These are phyloP conservation scores for Phytopythium kandeliae DNA, from an alignment of 352 stramenopile species.

Conservation along the genomic window DNA sequence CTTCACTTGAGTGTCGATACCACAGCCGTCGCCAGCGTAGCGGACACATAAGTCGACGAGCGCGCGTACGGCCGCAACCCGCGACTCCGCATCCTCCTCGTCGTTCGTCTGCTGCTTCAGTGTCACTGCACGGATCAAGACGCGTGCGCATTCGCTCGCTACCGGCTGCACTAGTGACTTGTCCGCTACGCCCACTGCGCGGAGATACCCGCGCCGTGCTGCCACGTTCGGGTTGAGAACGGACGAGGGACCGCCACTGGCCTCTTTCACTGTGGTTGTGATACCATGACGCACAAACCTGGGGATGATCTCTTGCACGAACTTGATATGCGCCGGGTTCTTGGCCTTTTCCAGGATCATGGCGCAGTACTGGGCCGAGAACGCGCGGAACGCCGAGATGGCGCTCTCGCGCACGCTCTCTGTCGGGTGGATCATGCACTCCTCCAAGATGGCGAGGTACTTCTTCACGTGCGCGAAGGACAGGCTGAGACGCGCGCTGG, in stretches of 20 bases:
- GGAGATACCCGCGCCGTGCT: constrained; percentile 78
- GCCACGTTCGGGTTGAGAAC: constrained; percentile 83
- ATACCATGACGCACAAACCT: constrained; percentile 54
- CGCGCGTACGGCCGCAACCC: constrained; percentile 91
- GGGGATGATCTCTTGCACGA: constrained; percentile 43
- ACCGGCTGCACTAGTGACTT: constrained; percentile 29
- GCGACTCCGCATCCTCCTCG: constrained; percentile 92
- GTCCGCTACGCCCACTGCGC: constrained; percentile 33
- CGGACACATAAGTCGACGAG: constrained; percentile 83
- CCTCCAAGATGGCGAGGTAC: constrained; percentile 71
- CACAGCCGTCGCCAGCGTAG: constrained; percentile 4
- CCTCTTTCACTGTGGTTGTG: constrained; percentile 20
- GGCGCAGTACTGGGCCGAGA: constrained; percentile 88
- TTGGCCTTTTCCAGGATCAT: constrained; percentile 49
- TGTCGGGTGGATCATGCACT: constrained; percentile 93
- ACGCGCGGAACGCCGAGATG: constrained; percentile 77
- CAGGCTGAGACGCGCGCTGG: constrained; percentile 38
- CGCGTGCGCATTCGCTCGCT: constrained; percentile 19
- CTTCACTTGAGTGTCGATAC: constrained; percentile 29
- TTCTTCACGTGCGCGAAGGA: constrained; percentile 70
- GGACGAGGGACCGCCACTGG: not conserved
- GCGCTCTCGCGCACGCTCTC: constrained; percentile 89
- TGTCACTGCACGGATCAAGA: constrained; percentile 37
- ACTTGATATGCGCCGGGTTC: constrained; percentile 33
- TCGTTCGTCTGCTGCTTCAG: constrained; percentile 48